Evolutionary conservation across 1,139 yeast genomes (phyloP), one percentile per base, ranked within the genome.

Genomic region (Debaryomycetaceae sp.): DNA sequence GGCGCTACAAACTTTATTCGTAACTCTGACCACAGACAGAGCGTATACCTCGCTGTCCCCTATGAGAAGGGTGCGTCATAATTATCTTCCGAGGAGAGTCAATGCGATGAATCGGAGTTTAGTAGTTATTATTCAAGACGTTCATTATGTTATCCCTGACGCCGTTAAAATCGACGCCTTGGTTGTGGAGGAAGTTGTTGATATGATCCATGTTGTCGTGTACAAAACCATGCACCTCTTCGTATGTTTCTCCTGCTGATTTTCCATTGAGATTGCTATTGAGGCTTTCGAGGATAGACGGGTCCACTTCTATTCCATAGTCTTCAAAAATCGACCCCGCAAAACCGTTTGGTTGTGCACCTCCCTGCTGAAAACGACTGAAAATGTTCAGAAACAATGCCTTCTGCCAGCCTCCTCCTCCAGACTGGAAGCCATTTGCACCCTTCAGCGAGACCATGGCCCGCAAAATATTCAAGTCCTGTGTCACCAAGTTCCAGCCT

Each of bases 401-500:
- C 24, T 30, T 20, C 41, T 35, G 22, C 38, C 34, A 34, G 34
- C 13, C 24, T 41, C 31, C 38, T 36, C 17, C 46, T 41, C 36
- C 24, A 14, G 14, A 43, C 37, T 5, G 33, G 23, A 9, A 33
- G 14, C 8, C 9, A 13, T 9, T n/a, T 23, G 37, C 39, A 17
- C 39, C 24, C 23, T 37, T 17, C 30, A 34, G 13, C 14, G 23
- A 34, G n/a, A 24, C 14, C 38, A 37, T 46, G 43, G 31, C 36
- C 24, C 6, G 39, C 20, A n/a, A 50, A 24, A 14, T 42, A 39
- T 42, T 53, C 45, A 62, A 30, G 42, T 62, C 66, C 24, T 53
- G 54, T 5, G 49, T 44, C 14, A 62, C 38, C 39, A 62, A 58
- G 14, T 44, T 51, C 24, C 52, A 41, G 1, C 66, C 66, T 44